phyloP scores from a whole-genome alignment of 805 yeast species.

The Teunomyces kruisii region DNA sequence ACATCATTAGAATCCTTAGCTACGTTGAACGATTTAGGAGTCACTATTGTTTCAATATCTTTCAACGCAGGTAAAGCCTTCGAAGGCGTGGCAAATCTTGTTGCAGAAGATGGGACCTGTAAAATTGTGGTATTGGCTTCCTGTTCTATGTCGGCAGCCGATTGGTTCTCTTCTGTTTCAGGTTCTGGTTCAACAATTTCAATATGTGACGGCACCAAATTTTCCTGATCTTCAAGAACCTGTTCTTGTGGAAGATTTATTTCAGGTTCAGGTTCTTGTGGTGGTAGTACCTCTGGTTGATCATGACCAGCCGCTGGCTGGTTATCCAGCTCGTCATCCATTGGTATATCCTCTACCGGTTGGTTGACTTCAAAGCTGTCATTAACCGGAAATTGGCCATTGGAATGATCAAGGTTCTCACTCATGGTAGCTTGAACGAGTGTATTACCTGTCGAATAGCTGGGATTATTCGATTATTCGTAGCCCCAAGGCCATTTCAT shows the following conservation, averaged over 20 bases:
- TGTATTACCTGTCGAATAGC: neutral
- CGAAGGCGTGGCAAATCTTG: conserved; percentile 38
- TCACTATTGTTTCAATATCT: conserved; percentile 40
- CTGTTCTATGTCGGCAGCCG: neutral
- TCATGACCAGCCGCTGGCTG: neutral
- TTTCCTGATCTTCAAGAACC: neutral
- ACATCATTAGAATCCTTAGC: conserved; percentile 32
- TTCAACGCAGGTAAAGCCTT: conserved; percentile 42
- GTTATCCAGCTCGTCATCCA: neutral
- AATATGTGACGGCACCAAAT: neutral
- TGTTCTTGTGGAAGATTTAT: neutral
- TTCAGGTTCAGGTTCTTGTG: neutral
- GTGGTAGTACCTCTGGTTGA: neutral
- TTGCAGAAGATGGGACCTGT: conserved; percentile 7
- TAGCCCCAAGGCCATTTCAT: neutral
- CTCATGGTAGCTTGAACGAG: neutral
- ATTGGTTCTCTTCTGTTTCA: neutral
- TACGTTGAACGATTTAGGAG: conserved; percentile 42
- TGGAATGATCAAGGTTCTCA: neutral
- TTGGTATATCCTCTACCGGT: neutral
- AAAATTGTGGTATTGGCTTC: conserved; percentile 13
- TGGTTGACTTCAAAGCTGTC: neutral
- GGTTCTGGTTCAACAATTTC: neutral
- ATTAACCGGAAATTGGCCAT: neutral
- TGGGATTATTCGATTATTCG: neutral